phyloP scores from a whole-genome alignment of 2,329 filamentous ascomycete genomes.

The Trichoderma sp. region DNA sequence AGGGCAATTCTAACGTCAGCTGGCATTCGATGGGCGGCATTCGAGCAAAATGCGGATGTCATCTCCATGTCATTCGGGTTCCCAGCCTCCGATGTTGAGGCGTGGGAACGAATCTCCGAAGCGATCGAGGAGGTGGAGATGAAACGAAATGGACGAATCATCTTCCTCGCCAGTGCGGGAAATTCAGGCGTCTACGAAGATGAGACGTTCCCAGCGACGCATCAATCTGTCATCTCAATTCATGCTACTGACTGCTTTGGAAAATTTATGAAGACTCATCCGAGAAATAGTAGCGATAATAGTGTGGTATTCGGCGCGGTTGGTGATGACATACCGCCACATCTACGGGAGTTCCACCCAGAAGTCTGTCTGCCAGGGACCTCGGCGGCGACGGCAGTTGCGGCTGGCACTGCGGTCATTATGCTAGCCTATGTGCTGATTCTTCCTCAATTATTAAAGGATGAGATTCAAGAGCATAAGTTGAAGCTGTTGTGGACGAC shows the following conservation, averaged over 20 bases:
- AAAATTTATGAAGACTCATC: background rate
- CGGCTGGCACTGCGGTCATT: background rate
- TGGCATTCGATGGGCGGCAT: background rate
- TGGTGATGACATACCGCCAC: background rate
- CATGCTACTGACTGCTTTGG: background rate
- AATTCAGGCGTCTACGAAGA: background rate
- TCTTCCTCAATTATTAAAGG: background rate
- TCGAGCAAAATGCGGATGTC: background rate
- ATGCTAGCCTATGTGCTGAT: background rate
- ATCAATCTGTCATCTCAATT: background rate
- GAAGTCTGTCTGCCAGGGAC: background rate
- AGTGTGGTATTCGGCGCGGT: background rate
- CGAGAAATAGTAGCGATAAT: background rate
- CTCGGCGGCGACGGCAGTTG: background rate
- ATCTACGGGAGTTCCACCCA: background rate
- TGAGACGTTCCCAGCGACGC: background rate
- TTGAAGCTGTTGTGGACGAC: background rate
- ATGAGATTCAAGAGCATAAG: background rate
- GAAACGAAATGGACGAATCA: background rate
- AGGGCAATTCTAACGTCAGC: background rate
- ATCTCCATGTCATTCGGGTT: background rate
- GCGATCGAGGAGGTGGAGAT: background rate
- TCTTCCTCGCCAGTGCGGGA: background rate
- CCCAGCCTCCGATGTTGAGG: background rate
- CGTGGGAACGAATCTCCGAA: fast-evolving